A percentile compares a stretch with the other conserved stretches of the same genome.
These are phyloP conservation scores for Forsythia viridissima DNA, from an alignment of 257 asterid species.

Conservation along the genomic window DNA sequence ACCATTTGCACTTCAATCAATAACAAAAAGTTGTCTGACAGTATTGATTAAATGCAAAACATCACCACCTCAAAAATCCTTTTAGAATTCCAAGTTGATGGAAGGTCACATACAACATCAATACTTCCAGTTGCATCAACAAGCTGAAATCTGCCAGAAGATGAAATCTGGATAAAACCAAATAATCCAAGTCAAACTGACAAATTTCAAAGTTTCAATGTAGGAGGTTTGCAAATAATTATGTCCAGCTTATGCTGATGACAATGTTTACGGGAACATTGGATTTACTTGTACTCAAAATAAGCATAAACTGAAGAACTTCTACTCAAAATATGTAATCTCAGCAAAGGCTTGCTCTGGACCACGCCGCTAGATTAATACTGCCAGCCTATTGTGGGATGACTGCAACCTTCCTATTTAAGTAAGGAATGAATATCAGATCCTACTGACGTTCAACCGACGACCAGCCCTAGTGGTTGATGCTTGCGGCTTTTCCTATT, in stretches of 20 bases:
- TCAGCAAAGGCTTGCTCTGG: too few relatives aligned
- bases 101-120: slow-evolving; percentile 61
- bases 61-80: slow-evolving; percentile 67
- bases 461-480: too few relatives aligned
- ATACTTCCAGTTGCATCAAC: slow-evolving; percentile 88
- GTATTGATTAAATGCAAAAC: slow-evolving; percentile 14
- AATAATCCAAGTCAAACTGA: slow-evolving; percentile 20
- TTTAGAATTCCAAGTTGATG: slow-evolving; percentile 50
- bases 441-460: too few relatives aligned
- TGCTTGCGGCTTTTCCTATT: too few relatives aligned
- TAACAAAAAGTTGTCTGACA: neutral
- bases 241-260: neutral
- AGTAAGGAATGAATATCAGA: too few relatives aligned
- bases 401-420: too few relatives aligned
- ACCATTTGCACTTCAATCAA: slow-evolving; percentile 2
- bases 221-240: slow-evolving; percentile 3
- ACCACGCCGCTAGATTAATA: too few relatives aligned
- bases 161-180: slow-evolving; percentile 61
- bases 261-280: neutral
- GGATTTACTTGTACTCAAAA: neutral
- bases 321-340: neutral
- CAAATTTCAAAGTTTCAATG: neutral
- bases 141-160: slow-evolving; percentile 86
- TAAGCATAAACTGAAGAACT: slow-evolving; percentile 4
- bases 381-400: too few relatives aligned